phyloP scores from a whole-genome alignment of 2,329 filamentous ascomycete species.

The Parafenestella ontariensis region DNA sequence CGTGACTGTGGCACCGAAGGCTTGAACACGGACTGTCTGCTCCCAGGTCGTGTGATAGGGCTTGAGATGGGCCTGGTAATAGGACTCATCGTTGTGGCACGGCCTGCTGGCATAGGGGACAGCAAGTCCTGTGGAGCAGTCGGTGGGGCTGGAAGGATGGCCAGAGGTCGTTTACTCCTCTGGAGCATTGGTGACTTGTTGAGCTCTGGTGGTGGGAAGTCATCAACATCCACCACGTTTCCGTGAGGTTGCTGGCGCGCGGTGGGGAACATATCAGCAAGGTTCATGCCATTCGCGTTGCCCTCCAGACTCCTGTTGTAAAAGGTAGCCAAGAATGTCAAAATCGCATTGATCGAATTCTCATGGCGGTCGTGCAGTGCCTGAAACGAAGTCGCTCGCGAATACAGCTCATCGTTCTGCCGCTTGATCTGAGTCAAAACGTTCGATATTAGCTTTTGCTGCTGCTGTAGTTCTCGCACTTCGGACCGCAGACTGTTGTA shows the following conservation, averaged over 20 bases:
- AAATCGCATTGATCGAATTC: conserved; percentile 97
- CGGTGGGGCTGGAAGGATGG: conserved; percentile 43
- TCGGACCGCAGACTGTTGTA: conserved; percentile 79
- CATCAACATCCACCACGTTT: conserved; percentile 69
- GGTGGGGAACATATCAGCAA: conserved; percentile 83
- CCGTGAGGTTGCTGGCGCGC: conserved; percentile 64
- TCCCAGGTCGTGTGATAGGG: conserved; percentile 30
- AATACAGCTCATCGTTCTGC: conserved; percentile 87
- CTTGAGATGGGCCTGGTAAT: conserved; percentile 34
- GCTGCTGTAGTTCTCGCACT: conserved; percentile 79
- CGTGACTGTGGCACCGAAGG: conserved; percentile 24
- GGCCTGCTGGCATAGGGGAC: conserved; percentile 22
- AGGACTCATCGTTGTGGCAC: conserved; percentile 44
- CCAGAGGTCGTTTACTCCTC: conserved; percentile 47
- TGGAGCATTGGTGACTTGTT: conserved; percentile 44
- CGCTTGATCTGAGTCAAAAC: conserved; percentile 81
- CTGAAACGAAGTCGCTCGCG: conserved; percentile 88
- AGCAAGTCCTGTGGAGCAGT: conserved; percentile 38
- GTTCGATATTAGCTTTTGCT: conserved; percentile 84
- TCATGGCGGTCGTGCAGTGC: conserved; percentile 95
- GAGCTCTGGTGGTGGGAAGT: conserved; percentile 54
- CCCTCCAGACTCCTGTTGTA: conserved; percentile 94
- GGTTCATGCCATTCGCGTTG: conserved; percentile 74
- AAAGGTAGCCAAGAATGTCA: conserved; percentile 95
- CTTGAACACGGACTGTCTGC: conserved; percentile 32